These are phyloP conservation scores for Calonectria montana DNA, from an alignment of 2,329 filamentous ascomycete genomes.

Conservation along the genomic window DNA sequence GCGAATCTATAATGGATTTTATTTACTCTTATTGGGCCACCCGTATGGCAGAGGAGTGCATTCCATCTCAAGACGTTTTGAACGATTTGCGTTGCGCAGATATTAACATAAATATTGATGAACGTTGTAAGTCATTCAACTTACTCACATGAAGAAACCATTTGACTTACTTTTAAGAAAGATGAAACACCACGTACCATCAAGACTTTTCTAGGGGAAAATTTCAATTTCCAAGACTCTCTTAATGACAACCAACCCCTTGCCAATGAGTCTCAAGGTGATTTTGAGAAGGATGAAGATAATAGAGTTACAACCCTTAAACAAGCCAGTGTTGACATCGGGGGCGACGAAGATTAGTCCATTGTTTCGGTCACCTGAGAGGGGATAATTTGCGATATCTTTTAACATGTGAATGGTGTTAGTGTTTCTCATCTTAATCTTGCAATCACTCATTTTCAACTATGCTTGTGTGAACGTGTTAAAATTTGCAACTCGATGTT, in stretches of 20 bases:
- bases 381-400: no score
- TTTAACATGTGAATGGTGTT: no score
- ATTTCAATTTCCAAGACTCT: not conserved
- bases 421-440: not conserved
- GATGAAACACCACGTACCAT: not conserved
- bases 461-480: not conserved
- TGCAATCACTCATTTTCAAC: not conserved
- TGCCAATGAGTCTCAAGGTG: not conserved
- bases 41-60: conserved; percentile 3
- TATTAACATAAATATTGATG: not conserved
- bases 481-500: conserved; percentile 4
- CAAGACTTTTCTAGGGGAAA: fast-evolving
- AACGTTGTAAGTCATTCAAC: not conserved
- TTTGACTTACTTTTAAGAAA: not conserved
- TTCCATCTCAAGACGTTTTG: not conserved
- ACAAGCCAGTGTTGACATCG: not conserved
- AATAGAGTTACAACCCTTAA: not conserved
- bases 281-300: not conserved
- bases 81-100: not conserved
- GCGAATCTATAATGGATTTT: not conserved
- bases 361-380: no score
- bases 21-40: not conserved
- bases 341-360: no score
- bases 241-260: not conserved
- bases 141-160: no score